Conservation (phyloP, 257 asterid species). For the Scutellaria baicalensis region DNA sequence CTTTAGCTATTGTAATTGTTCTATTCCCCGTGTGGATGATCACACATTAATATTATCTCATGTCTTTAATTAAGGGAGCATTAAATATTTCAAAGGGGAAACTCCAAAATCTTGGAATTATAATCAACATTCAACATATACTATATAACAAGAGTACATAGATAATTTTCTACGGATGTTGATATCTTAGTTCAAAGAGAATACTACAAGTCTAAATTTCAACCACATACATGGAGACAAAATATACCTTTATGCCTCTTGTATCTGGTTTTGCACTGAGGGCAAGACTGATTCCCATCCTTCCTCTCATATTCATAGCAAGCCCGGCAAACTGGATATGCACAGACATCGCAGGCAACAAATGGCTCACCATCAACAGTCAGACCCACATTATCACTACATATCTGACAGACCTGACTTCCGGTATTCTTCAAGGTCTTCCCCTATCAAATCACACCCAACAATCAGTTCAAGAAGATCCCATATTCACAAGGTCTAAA, state of each 20-base stretch:
- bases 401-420: slow-evolving; percentile 81
- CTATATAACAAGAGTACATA: neutral
- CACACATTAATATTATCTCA: neutral
- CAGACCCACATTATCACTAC: slow-evolving; percentile 73
- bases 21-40: neutral
- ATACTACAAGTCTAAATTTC: neutral
- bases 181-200: neutral
- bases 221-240: neutral
- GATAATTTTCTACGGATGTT: neutral
- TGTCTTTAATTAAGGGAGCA: neutral
- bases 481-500: neutral
- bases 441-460: slow-evolving; percentile 37
- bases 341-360: slow-evolving; percentile 81
- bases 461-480: slow-evolving; percentile 7
- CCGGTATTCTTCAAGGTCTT: slow-evolving; percentile 56
- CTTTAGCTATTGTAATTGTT: neutral
- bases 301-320: slow-evolving; percentile 90
- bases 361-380: slow-evolving; percentile 66
- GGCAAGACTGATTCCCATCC: slow-evolving; percentile 89
- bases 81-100: neutral
- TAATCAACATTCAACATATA: neutral
- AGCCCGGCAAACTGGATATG: slow-evolving; percentile 85
- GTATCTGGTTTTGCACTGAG: slow-evolving; percentile 90
- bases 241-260: slow-evolving; percentile 71
- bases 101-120: neutral